Conservation (phyloP, 331 rosid genomes). For the Quercus tomentella region DNA sequence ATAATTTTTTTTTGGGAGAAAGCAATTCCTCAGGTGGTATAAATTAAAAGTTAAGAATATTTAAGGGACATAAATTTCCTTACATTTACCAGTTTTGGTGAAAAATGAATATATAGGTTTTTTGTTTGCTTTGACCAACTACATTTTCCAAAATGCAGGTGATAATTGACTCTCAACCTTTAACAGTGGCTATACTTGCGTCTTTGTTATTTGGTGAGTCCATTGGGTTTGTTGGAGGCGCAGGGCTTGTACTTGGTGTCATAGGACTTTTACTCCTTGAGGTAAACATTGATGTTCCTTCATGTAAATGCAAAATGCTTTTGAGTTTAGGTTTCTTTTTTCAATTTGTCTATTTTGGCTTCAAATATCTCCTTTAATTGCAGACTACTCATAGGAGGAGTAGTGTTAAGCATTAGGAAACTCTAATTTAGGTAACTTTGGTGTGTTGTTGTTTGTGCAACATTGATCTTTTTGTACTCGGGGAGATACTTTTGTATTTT, state of each 20-base stretch:
- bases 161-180: constrained; percentile 92
- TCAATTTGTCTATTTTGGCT: background rate
- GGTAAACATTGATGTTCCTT: constrained; percentile 36
- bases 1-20: background rate
- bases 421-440: too few species aligned
- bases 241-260: constrained; percentile 88
- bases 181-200: constrained; percentile 92
- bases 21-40: background rate
- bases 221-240: constrained; percentile 76
- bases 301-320: background rate
- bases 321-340: background rate
- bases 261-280: constrained; percentile 83
- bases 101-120: background rate
- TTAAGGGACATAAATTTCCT: background rate
- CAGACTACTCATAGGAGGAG: background rate
- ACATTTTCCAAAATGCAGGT: constrained; percentile 48
- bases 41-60: background rate
- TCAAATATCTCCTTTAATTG: background rate
- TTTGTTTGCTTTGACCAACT: constrained; percentile 14
- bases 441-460: too few species aligned
- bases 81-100: background rate
- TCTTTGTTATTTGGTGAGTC: constrained; percentile 88
- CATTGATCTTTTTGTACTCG: too few species aligned
- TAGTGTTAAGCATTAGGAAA: too few species aligned
- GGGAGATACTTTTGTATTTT: too few species aligned